Base-by-base conservation (phyloP, 305 asterid genomes). In the Solanum chacoense region DNA sequence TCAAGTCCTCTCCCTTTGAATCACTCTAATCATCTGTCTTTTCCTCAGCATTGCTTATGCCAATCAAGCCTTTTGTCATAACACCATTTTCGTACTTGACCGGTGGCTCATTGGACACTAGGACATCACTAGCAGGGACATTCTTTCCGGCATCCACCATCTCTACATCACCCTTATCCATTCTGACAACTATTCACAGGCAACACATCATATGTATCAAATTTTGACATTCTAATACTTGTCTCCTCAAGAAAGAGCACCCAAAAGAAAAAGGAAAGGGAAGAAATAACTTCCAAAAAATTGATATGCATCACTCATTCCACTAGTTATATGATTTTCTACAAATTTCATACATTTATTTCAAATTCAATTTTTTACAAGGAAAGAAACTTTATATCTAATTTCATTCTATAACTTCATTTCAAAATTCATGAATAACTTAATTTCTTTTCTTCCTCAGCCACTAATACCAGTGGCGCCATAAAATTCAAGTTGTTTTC, bases 1-100 rank as follows among this genome's bases (percentile, higher is more conserved):
- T 90, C 87, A 85, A 86, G 71, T 84, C 89, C 69, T 89, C 91
- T 11, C 65, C 88, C 16, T 84, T 91, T 76, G 87, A 89, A 80
- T 63, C 92, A 75, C 83, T 88, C 88, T 87, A 72, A 87, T 78
- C 92, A 50, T 69, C 42, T 80, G 37, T 29, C 35, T 76, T 90
- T 42, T 74, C 24, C 42, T 77, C 55, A 72, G 20, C 89, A 31
- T 29, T 24, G 6, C 63, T 7, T 42, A 1, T 11, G 20, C 11
- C 37, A 50, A 40, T 29, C 12, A 4, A 55, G 84, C 55, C 42
- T 13, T 83, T 63, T 24, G 40, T 79, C 88, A 14, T 59, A 20
- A 38, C 87, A 31, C 24, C 31, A 18, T 24, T 38, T 31, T 87
- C 4, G 18, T 12, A 80, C 31, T 45, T 20, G 86, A n/a, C 50